Evolutionary conservation across 805 yeast species (phyloP), one percentile per base, ranked within the genome.

Genomic region (Monosporozyma siamensis): DNA sequence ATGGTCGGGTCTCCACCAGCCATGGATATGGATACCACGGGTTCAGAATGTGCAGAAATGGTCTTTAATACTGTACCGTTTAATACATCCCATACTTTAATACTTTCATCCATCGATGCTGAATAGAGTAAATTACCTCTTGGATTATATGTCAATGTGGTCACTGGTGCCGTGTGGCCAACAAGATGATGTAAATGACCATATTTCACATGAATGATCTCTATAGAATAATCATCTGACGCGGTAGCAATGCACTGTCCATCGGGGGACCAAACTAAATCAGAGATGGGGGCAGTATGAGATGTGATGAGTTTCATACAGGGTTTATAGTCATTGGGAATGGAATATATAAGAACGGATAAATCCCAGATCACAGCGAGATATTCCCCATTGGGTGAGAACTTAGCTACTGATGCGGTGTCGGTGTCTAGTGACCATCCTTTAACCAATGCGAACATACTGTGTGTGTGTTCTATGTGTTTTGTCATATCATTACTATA

Each of bases 1-100:
- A 92, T 75, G 29, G 92, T 76, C 0, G 95, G 73, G 45, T 89
- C 39, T 51, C 84, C 95, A 43, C 75, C 78, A 2, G 84, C 76
- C 38, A 90, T 64, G 52, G 86, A 80, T 1, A 89, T 67, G 0
- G 85, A 72, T 18, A 85, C 77, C 2, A 92, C 83, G 0, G 97
- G 94, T 51, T 87, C 97, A 0, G 94, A 77, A 63, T 90, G 98
- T 0, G 97, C 97, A 31, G 95, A 82, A 39, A 90, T 65, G 0
- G 94, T 85, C 55, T 82, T 79, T 52, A 87, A 64, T 43, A 84
- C 74, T 31, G 71, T 71, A 1, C 94, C 94, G 29, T 56, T 51
- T 21, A 63, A 37, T 2, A 82, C 74, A 61, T 90, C 96, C 98
- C 98, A 90, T 2, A 90, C 72, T 40, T 89, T 74, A 12, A 92